Evolutionary conservation across 2,329 filamentous ascomycete species (phyloP).

Genomic region (Penicillium glabrum): DNA sequence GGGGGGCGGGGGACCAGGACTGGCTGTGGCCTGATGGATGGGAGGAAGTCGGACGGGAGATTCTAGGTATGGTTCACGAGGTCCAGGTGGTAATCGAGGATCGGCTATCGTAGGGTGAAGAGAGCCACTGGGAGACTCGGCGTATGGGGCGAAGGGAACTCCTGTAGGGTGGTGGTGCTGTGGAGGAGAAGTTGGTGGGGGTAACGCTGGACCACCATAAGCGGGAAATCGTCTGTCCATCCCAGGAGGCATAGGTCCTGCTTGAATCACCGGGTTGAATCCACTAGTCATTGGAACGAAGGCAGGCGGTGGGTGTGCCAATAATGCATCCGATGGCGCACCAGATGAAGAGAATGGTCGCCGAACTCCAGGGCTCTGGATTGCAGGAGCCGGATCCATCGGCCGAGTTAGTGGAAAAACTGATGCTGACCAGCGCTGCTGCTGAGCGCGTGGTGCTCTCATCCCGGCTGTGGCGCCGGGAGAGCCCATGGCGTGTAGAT

Average conservation of each 20-base stretch:
- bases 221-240: slow-evolving; percentile 27
- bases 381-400: slow-evolving; percentile 28
- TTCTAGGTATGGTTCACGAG: slow-evolving; percentile 31
- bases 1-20: slow-evolving; percentile 9
- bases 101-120: slow-evolving; percentile 29
- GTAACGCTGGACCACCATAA: slow-evolving; percentile 30
- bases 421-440: slow-evolving; percentile 34
- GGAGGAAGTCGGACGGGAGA: slow-evolving; percentile 38
- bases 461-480: slow-evolving; percentile 17
- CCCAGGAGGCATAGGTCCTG: slow-evolving; percentile 18
- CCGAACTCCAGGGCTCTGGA: slow-evolving; percentile 25
- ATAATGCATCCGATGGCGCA: slow-evolving; percentile 24
- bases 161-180: slow-evolving; percentile 32
- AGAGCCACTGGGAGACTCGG: slow-evolving; percentile 23
- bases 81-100: slow-evolving; percentile 22
- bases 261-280: slow-evolving; percentile 27
- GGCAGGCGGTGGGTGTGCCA: slow-evolving; percentile 25
- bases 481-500: slow-evolving; percentile 27
- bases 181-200: slow-evolving; percentile 32
- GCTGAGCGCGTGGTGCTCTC: slow-evolving; percentile 23
- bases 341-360: slow-evolving; percentile 36
- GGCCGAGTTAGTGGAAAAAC: slow-evolving; percentile 29
- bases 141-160: slow-evolving; percentile 28
- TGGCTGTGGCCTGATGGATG: slow-evolving; percentile 35
- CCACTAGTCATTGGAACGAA: slow-evolving; percentile 27